Evolutionary conservation across 352 stramenopile genomes (phyloP).

Genomic region (Phytophthora cryptogea): DNA sequence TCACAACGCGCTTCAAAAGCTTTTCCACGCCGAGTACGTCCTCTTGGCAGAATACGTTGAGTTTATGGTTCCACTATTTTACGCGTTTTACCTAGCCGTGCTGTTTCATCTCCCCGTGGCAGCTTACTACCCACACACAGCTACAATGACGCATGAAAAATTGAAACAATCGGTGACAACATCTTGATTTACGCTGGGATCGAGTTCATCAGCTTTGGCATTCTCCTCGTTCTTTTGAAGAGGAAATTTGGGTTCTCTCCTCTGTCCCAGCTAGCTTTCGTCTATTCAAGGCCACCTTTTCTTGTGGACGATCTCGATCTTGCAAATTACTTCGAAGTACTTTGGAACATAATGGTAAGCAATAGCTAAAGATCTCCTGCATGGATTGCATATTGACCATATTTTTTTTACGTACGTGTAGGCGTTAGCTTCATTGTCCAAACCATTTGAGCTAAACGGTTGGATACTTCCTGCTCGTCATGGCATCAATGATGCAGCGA

Average conservation of each 20-base stretch:
- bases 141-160: not conserved
- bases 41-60: constrained; percentile 32
- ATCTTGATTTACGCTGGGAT: constrained; percentile 17
- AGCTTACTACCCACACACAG: constrained; percentile 27
- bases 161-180: constrained; percentile 1
- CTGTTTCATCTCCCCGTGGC: constrained; percentile 26
- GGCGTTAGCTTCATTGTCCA: not conserved
- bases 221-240: constrained; percentile 15
- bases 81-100: constrained; percentile 19
- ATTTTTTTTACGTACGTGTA: not conserved
- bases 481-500: no score
- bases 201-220: constrained; percentile 11
- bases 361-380: not conserved
- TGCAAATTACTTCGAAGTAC: constrained; percentile 28
- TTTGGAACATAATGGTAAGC: constrained; percentile 31
- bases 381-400: not conserved
- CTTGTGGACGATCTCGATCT: constrained; percentile 29
- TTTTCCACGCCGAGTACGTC: constrained; percentile 35
- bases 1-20: constrained; percentile 6
- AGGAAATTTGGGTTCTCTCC: constrained; percentile 23
- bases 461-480: not conserved
- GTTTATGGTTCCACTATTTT: constrained; percentile 31
- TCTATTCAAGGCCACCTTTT: constrained; percentile 34
- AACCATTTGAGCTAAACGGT: not conserved
- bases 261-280: constrained; percentile 37